A percentile compares a stretch with the other conserved stretches of the same genome.
phyloP scores from a whole-genome alignment of 208 protist genomes.

The Entamoeba dispar region DNA sequence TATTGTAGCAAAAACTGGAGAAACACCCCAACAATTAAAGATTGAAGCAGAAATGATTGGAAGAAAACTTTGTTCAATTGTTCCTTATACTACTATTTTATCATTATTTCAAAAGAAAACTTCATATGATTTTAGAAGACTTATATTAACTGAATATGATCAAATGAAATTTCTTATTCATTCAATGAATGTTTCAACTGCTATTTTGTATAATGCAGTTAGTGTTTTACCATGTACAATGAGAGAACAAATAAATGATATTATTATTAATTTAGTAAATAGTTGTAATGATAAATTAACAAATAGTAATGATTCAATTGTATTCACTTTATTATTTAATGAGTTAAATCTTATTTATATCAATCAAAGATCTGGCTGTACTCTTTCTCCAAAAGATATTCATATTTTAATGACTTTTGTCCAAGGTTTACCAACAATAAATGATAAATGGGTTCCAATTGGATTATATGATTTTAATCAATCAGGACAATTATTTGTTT shows the following conservation, averaged over 20 bases:
- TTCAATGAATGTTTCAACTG: background rate
- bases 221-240: background rate
- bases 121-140: background rate
- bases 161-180: background rate
- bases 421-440: background rate
- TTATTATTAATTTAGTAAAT: background rate
- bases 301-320: background rate
- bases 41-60: background rate
- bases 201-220: background rate
- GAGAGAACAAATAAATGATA: background rate
- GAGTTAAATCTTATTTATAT: background rate
- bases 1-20: background rate
- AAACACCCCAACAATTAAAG: background rate
- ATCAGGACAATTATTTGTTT: background rate
- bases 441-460: background rate
- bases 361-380: background rate
- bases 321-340: background rate
- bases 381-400: background rate
- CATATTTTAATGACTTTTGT: background rate
- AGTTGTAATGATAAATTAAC: background rate
- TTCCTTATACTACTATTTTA: background rate
- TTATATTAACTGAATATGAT: background rate
- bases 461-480: background rate
- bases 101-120: background rate
- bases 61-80: background rate